Evolutionary conservation across 805 yeast species (phyloP), one percentile per base, ranked within the genome.

Genomic region (Metschnikowia gelsemii): DNA sequence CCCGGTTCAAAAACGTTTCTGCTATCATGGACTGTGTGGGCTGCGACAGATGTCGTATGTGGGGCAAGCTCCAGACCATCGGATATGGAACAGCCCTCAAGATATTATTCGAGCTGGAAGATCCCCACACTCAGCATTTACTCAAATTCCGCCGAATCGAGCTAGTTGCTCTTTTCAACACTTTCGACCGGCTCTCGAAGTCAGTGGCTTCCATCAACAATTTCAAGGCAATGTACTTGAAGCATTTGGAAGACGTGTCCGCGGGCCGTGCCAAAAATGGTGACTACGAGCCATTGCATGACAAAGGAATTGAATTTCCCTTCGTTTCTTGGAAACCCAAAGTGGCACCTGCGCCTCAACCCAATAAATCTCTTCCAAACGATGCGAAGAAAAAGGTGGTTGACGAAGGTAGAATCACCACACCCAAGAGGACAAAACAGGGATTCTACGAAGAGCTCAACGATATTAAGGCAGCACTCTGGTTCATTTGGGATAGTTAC

Each of bases 11-110:
- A 57, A 93, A 93, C 59, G 95, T 93, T 18, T 82, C 95, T 16
- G 83, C 87, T 37, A 80, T 93, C 32, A 93, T 93, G 97, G 96
- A 91, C 62, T 93, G 99, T 68, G 98, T 93, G 29, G 97, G 96
- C 27, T 93, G 99, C 70, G 99, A 93, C 61, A 76, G 97, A 59
- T 93, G 99, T 63, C 78, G 97, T 56, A 72, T 93, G 64, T 93
- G 99, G 99, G 99, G 99, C 8, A 93, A 93, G 63, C 78, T 93
- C 22, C 99, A 93, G 68, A 88, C 96, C 2, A 87, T 93, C 12
- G 99, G 99, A 16, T 93, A 93, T 62, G 99, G 97, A 14, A 93
- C 99, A 7, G 95, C 96, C 1, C 75, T 93, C 57, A 93, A 93
- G 62, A 77, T 91, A 18, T 69, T 93, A 45, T 88, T 93, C 61